Evolutionary conservation across 1,139 yeast genomes (phyloP).

Genomic region (Hyphopichia burtonii): DNA sequence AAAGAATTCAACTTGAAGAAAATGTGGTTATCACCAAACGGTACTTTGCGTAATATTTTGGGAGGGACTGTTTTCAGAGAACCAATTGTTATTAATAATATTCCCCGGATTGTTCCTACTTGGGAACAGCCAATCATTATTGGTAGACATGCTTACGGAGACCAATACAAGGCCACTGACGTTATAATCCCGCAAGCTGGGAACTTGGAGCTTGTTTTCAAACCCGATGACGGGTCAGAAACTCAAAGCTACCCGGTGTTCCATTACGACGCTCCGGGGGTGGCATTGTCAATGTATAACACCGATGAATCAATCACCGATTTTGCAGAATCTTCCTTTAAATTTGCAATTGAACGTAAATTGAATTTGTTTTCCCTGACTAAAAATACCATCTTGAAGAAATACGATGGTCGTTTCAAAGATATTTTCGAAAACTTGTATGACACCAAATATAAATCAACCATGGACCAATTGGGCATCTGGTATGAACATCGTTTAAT

Average conservation of each 20-base stretch:
- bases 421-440: constrained; percentile 85
- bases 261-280: constrained; percentile 76
- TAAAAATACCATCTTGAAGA: constrained; percentile 90
- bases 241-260: constrained; percentile 60
- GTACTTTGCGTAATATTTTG: constrained; percentile 89
- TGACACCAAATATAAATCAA: constrained; percentile 62
- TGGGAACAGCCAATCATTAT: constrained; percentile 96
- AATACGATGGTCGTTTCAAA: constrained; percentile 92
- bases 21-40: constrained; percentile 98
- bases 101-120: constrained; percentile 86
- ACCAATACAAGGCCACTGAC: constrained; percentile 94
- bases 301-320: constrained; percentile 87
- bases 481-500: constrained; percentile 96
- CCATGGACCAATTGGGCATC: constrained; percentile 75
- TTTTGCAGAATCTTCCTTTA: constrained; percentile 90
- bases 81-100: constrained; percentile 86
- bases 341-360: constrained; percentile 75
- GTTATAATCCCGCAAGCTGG: constrained; percentile 79
- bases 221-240: constrained; percentile 68
- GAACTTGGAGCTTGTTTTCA: constrained; percentile 71
- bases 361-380: constrained; percentile 84
- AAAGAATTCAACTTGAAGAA: constrained; percentile 84
- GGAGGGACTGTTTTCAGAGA: constrained; percentile 98
- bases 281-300: constrained; percentile 91
- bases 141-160: constrained; percentile 97